Evolutionary conservation across 2,329 filamentous ascomycete species (phyloP), one percentile per base, ranked within the genome.

Genomic region (Penicillium hordei): DNA sequence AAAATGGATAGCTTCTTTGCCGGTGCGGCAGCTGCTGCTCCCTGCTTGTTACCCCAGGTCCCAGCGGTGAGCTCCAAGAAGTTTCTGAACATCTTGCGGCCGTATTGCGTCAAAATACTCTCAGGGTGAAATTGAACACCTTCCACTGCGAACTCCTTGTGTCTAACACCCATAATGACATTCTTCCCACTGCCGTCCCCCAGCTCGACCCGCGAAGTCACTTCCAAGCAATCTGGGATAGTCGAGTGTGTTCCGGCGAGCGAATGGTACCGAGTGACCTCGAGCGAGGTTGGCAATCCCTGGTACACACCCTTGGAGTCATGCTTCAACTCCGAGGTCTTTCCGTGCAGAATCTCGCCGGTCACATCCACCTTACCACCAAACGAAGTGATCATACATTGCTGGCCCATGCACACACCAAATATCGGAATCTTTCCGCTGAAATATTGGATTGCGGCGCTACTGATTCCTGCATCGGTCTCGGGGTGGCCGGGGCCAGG

Each of bases 361-460:
- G 94, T 96, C 58, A 91, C 93, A 72, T 88, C 89, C 49, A 99
- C 94, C 50, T 89, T 87, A 60, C 94, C 94, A 48, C 94, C 94
- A 70, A 95, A 97, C 33, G 91, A 88, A 54, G 94, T 90, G 72
- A 95, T 93, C 64, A 99, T 97, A 76, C 94, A 99, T 81, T 99
- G 94, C 87, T 97, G 89, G 66, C 94, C 94, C 93, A 99, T 97
- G 72, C 94, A 99, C 31, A 99, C 94, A n/a, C 94, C 94, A 52
- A 99, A 85, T 15, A 99, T 86, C 12, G 94, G 94, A 48, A 99
- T 90, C 78, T 96, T 97, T 65, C 94, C 94, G 31, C 89, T 87
- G 75, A 97, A 99, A 75, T 97, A 83, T 68, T 86, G 83, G 70
- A 99, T 96, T 42, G 91, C 93, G 76, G 91, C 91, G 72, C 91